Base-by-base conservation (phyloP, 1,284 basidiomycete genomes). In the Fomitopsis palustris region DNA sequence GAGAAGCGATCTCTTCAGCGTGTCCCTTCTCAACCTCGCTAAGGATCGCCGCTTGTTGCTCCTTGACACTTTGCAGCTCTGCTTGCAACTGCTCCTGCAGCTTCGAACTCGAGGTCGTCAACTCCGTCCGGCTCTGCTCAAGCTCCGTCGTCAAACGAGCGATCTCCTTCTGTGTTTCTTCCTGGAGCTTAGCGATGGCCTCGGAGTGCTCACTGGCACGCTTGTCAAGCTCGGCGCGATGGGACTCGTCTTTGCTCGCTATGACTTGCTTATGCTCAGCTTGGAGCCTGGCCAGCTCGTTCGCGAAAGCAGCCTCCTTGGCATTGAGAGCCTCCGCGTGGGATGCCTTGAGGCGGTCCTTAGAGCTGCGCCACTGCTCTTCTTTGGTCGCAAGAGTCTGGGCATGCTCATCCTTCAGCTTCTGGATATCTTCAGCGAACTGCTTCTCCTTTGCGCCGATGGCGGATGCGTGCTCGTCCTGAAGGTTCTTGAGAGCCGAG, bases 401-500 rank as follows among this genome's bases (percentile, higher is more conserved):
- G 2, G 74, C 70, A 66, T 90, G 87, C 29, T 87, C 84, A n/a
- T 80, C 78, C 68, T 84, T 86, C 52, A 88, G 72, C 57, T 76
- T 79, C 66, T 87, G 82, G 43, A 88, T 65, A 67, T 89, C 84
- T 56, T 87, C 85, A 1, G 76, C 67, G 63, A 87, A 87, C 49
- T 81, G 77, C 19, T 76, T 72, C 64, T 92, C 89, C 72, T 87
- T 89, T 65, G 84, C 79, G 31, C 79, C 67, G 57, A 88, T 78
- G 12, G 84, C 85, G n/a, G 84, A 77, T 2, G 79, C 72, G 63
- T 92, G 88, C 61, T 87, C 88, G 14, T 87, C 83, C 65, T 88
- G 87, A 21, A 92, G 77, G 42, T 81, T 81, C 59, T 83, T 76
- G 55, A 93, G 70, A 37, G 83, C 81, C 4, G 78, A 62, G 45